phyloP scores from a whole-genome alignment of 2,329 filamentous ascomycete species.

The Bipolaris zeicola region DNA sequence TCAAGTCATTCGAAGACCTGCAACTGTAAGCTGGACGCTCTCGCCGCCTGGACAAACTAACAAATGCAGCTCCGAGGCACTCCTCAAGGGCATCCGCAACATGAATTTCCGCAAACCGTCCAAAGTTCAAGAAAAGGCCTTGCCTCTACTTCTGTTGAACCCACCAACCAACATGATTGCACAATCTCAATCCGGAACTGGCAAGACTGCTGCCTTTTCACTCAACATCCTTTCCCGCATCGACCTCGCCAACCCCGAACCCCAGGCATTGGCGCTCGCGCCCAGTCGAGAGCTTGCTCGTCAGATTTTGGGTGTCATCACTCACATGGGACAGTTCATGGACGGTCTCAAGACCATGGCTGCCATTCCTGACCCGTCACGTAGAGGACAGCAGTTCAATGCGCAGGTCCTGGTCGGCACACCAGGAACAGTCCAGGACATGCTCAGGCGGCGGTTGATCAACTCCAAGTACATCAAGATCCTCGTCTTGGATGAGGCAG shows the following conservation, averaged over 20 bases:
- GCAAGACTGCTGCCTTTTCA: constrained; percentile 96
- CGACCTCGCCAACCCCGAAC: constrained; percentile 71
- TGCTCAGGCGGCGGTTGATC: constrained; percentile 77
- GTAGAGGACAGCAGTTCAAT: constrained; percentile 70
- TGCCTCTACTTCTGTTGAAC: constrained; percentile 84
- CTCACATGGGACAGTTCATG: constrained; percentile 83
- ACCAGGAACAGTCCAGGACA: constrained; percentile 88
- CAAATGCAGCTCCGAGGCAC: constrained; percentile 50
- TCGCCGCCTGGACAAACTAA: constrained; percentile 14
- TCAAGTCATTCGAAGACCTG: constrained; percentile 82
- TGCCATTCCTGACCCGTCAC: constrained; percentile 78
- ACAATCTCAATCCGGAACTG: constrained; percentile 98
- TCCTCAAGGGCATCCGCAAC: constrained; percentile 67
- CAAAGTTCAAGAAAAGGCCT: constrained; percentile 94
- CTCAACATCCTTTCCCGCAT: constrained; percentile 88
- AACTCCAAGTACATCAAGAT: constrained; percentile 74
- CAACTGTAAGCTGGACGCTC: constrained; percentile 70
- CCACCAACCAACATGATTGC: constrained; percentile 95
- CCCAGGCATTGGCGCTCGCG: constrained; percentile 87
- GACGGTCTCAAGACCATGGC: constrained; percentile 75
- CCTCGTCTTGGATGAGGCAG: constrained; percentile 92
- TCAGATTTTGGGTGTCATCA: constrained; percentile 87
- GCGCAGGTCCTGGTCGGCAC: constrained; percentile 89
- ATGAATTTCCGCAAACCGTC: constrained; percentile 95
- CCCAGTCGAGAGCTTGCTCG: constrained; percentile 93